These are phyloP conservation scores for Nakazawaea ishiwadae DNA, from an alignment of 805 yeast species.

Conservation along the genomic window DNA sequence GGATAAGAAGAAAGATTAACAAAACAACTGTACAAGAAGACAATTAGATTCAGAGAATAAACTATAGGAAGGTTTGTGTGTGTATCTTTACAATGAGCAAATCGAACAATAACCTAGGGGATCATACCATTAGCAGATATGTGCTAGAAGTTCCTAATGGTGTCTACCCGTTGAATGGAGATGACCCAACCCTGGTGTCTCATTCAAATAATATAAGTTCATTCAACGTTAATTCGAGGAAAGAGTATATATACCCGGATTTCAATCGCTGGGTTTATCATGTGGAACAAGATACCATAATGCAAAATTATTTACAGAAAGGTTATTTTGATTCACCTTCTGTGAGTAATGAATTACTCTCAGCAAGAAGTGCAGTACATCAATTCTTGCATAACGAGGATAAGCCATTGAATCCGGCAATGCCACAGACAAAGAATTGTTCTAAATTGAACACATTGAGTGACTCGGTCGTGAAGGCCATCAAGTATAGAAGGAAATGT, in stretches of 20 bases:
- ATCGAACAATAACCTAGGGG: not conserved
- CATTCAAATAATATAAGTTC: not conserved
- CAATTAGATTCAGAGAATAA: not conserved
- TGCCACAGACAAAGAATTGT: not conserved
- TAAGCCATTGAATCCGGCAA: slow-evolving; percentile 11
- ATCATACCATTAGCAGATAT: slow-evolving; percentile 3
- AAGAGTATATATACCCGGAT: slow-evolving; percentile 52
- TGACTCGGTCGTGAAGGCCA: slow-evolving; percentile 44
- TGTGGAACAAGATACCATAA: slow-evolving; percentile 46
- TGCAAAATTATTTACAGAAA: slow-evolving; percentile 55
- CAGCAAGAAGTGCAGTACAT: slow-evolving; percentile 57
- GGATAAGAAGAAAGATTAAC: too few species aligned
- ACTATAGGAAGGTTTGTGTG: too few species aligned
- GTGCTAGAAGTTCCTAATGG: slow-evolving; percentile 19
- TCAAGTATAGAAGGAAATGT: slow-evolving; percentile 39
- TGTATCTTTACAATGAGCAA: slow-evolving; percentile 2
- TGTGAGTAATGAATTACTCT: slow-evolving; percentile 62
- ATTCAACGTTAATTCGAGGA: slow-evolving; percentile 5
- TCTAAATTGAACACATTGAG: slow-evolving; percentile 35
- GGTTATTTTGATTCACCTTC: slow-evolving; percentile 65
- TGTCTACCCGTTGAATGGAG: slow-evolving; percentile 26
- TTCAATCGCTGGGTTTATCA: slow-evolving; percentile 67
- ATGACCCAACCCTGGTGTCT: slow-evolving; percentile 11
- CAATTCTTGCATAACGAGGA: slow-evolving; percentile 24
- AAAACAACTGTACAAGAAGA: too few species aligned